These are phyloP conservation scores for Meyerozyma sp. DNA, from an alignment of 1,139 yeast species.

Conservation along the genomic window DNA sequence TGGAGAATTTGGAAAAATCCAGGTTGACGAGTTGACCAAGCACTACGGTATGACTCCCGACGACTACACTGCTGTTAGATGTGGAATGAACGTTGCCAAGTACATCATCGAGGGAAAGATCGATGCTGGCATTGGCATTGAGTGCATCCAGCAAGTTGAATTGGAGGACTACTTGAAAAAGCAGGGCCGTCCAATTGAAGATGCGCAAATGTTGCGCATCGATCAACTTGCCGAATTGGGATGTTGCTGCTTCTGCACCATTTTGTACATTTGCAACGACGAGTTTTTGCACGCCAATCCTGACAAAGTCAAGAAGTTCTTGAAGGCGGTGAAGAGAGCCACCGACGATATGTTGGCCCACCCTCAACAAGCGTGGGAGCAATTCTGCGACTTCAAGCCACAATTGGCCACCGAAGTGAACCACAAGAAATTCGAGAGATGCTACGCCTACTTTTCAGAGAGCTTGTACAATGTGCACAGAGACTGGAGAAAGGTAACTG, in stretches of 20 bases:
- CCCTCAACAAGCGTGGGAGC: slow-evolving; percentile 44
- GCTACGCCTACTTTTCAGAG: slow-evolving; percentile 50
- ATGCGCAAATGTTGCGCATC: slow-evolving; percentile 53
- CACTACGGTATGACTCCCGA: slow-evolving; percentile 52
- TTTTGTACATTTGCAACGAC: slow-evolving; percentile 51
- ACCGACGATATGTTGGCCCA: slow-evolving; percentile 41
- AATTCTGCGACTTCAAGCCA: slow-evolving; percentile 45
- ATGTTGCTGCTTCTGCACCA: slow-evolving; percentile 57
- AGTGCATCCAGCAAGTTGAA: slow-evolving; percentile 56
- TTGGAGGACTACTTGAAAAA: slow-evolving; percentile 45
- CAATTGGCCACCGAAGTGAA: slow-evolving; percentile 37
- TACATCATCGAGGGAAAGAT: slow-evolving; percentile 50
- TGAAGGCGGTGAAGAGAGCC: slow-evolving; percentile 46
- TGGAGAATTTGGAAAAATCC: slow-evolving; percentile 57
- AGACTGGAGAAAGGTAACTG: slow-evolving; percentile 54
- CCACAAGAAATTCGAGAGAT: slow-evolving; percentile 46
- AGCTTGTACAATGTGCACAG: slow-evolving; percentile 50
- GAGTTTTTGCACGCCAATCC: slow-evolving; percentile 44
- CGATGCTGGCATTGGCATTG: slow-evolving; percentile 57
- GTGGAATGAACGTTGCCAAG: slow-evolving; percentile 59
- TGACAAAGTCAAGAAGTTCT: slow-evolving; percentile 39
- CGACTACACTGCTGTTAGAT: slow-evolving; percentile 56
- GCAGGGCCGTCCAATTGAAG: slow-evolving; percentile 40
- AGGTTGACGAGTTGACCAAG: slow-evolving; percentile 50
- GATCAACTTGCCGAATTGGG: slow-evolving; percentile 55